These are phyloP conservation scores for Atkinsonella texensis DNA, from an alignment of 2,329 filamentous ascomycete species.

Conservation along the genomic window DNA sequence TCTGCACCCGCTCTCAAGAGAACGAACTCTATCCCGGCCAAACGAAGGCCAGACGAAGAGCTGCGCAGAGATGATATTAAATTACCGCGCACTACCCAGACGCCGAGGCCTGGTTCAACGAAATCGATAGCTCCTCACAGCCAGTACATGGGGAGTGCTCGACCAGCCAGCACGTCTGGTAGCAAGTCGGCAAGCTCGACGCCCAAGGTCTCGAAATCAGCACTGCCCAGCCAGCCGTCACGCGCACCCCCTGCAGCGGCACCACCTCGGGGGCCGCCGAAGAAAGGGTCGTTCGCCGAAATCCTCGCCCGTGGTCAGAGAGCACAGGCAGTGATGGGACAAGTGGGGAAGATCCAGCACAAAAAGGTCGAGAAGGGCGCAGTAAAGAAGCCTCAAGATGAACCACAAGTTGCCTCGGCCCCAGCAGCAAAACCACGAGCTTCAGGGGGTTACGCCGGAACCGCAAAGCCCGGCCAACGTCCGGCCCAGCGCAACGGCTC, in stretches of 20 bases:
- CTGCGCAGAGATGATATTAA: conserved; percentile 29
- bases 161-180: conserved; percentile 12
- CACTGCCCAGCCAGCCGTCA: conserved; percentile 13
- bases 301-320: conserved; percentile 61
- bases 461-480: conserved; percentile 17
- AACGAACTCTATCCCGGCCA: conserved; percentile 22
- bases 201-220: conserved; percentile 11
- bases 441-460: conserved; percentile 18
- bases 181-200: conserved; percentile 13
- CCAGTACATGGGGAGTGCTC: conserved; percentile 4
- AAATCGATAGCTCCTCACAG: not conserved
- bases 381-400: conserved; percentile 38
- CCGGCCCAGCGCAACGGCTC: conserved; percentile 14
- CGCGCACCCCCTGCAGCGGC: conserved; percentile 19
- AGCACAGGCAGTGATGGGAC: conserved; percentile 47
- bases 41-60: conserved; percentile 48
- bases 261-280: conserved; percentile 38
- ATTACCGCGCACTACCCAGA: conserved; percentile 20
- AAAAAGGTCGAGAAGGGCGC: conserved; percentile 57
- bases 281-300: conserved; percentile 64
- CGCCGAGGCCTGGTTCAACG: not conserved
- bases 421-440: conserved; percentile 15
- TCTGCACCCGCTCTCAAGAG: conserved; percentile 19
- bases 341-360: conserved; percentile 61
- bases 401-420: conserved; percentile 13